Base-by-base conservation (phyloP, 441 rosid species). In the Pelargonium myrrhifolium region DNA sequence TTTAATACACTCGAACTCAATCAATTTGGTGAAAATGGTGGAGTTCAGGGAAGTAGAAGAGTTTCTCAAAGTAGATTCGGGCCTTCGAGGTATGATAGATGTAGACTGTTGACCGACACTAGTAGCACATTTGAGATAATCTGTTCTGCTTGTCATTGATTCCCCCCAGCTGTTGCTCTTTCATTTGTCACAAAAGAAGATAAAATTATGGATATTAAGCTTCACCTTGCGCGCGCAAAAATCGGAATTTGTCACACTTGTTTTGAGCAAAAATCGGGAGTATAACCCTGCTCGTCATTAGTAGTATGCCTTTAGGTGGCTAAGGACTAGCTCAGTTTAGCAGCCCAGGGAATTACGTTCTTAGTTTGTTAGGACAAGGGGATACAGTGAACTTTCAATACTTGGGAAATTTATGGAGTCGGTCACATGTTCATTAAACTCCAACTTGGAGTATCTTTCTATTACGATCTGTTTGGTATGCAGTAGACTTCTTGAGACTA, bases 1-100 rank as follows among this genome's bases (percentile, higher is more conserved):
- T 94, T 92, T 78, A 92, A 92, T 77, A 77, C 83, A 75, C 82
- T 89, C 67, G 99, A 94, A 82, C 86, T 89, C 56, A 80, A 88
- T 68, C 86, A 83, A 77, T 92, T 87, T 78, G 83, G 88, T 72
- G 96, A 87, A 65, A 78, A 69, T 73, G 86, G 83, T 73, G 86
- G 83, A 69, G 77, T 61, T 68, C 78, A 71, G 71, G 72, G 75
- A 53, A 77, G 81, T 73, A 78, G 80, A 74, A 80, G 81, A 79
- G 77, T 80, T 70, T 59, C 71, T 64, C 88, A 83, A 21, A 78
- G 68, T 68, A 85, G 80, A 86, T 76, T 73, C 58, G 84, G 85
- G 64, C 80, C 90, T 63, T 83, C 93, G 72, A 89, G 99, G 98
- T 94, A 78, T 62, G 55, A 9, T 24, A 64, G 21, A 37, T 39